These are phyloP conservation scores for Ilyonectria sp. DNA, from an alignment of 2,329 filamentous ascomycete genomes.

Conservation along the genomic window DNA sequence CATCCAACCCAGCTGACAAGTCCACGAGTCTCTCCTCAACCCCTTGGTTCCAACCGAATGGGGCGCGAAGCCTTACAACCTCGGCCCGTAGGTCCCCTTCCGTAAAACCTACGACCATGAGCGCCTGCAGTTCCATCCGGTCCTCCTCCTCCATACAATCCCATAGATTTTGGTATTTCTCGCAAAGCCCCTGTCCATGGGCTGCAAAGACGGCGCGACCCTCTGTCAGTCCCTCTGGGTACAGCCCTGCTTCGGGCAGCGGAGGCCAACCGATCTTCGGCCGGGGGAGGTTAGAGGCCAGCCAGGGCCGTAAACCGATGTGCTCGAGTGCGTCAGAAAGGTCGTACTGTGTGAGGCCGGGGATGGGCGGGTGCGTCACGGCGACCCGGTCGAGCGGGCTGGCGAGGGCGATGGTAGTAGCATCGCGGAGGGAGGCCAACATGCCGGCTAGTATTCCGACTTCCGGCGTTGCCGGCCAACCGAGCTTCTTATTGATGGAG, in stretches of 20 bases:
- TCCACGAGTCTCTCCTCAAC: not conserved
- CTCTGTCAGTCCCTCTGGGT: slow-evolving; percentile 6
- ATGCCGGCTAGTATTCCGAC: slow-evolving; percentile 6
- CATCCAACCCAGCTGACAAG: not conserved
- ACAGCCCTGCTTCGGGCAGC: not conserved
- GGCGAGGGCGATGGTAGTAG: not conserved
- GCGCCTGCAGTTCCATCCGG: not conserved
- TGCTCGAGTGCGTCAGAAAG: slow-evolving; percentile 5
- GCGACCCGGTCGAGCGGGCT: slow-evolving; percentile 2
- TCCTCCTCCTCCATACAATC: slow-evolving; percentile 17
- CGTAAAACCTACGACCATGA: slow-evolving; percentile 13
- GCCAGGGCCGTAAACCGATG: slow-evolving; percentile 2
- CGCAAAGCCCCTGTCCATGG: slow-evolving; percentile 12
- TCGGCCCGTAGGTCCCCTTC: slow-evolving; percentile 20
- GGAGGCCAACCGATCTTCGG: not conserved
- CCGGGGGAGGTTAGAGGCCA: slow-evolving; percentile 1
- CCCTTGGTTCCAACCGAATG: not conserved
- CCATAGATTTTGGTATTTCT: slow-evolving; percentile 11
- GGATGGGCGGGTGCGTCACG: not conserved
- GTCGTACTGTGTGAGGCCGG: not conserved
- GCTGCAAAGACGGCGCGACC: slow-evolving; percentile 22
- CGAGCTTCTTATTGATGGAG: slow-evolving; percentile 28
- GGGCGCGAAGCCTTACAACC: not conserved
- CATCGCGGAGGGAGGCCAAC: slow-evolving; percentile 8
- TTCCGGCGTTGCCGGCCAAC: slow-evolving; percentile 17